Percentiles rank a stretch among this genome's conserved stretches.
Evolutionary conservation across 2,329 filamentous ascomycete genomes (phyloP).

Genomic region (Fusarium annulatum): DNA sequence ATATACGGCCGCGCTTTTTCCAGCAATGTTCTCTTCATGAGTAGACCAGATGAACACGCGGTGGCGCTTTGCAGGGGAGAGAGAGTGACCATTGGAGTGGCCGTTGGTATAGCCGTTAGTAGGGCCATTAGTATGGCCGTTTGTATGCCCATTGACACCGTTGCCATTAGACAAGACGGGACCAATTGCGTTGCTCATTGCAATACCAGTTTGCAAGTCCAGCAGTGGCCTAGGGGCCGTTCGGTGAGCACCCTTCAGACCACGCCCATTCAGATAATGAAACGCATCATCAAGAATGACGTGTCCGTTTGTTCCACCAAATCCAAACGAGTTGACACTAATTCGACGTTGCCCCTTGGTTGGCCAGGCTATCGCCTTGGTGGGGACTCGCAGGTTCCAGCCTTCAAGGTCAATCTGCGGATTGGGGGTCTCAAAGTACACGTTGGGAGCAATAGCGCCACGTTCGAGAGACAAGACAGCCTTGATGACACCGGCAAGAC

Average conservation of each 20-base stretch:
- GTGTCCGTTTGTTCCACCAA: background rate
- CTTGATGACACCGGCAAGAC: background rate
- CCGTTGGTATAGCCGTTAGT: background rate
- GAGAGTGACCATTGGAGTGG: background rate
- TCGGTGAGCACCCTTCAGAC: background rate
- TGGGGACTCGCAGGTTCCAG: background rate
- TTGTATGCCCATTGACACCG: background rate
- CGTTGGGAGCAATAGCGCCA: background rate
- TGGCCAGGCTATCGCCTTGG: background rate
- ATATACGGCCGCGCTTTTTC: background rate
- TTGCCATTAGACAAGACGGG: background rate
- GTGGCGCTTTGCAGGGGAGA: background rate
- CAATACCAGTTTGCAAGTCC: background rate
- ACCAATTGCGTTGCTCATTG: background rate
- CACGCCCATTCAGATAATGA: background rate
- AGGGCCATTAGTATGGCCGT: background rate
- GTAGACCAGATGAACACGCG: background rate
- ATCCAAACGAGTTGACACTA: background rate
- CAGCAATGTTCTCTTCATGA: background rate
- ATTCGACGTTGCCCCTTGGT: background rate
- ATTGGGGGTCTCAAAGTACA: background rate
- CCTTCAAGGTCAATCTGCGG: background rate
- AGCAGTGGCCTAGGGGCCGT: background rate
- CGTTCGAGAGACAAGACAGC: background rate
- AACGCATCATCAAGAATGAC: background rate